phyloP scores from a whole-genome alignment of 2,329 filamentous ascomycete species.

The Penicillium capsulatum region DNA sequence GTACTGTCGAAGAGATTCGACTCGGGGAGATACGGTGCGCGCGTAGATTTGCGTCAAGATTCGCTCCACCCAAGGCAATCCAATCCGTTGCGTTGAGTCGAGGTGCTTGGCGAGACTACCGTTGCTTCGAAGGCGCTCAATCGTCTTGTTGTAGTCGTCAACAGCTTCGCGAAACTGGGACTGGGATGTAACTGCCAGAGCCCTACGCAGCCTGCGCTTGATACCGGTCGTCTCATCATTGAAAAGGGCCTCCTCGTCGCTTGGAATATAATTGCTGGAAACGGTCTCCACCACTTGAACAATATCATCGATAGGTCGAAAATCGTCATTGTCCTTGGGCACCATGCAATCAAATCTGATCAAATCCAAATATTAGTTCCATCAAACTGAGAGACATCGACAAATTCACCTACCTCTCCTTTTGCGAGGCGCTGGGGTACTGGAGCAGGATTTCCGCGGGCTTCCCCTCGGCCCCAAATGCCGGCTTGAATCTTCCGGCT shows the following conservation, averaged over 20 bases:
- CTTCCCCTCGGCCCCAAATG: slow-evolving; percentile 45
- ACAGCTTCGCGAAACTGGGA: slow-evolving; percentile 71
- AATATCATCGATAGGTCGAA: slow-evolving; percentile 63
- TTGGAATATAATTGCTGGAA: slow-evolving; percentile 71
- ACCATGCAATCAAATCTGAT: slow-evolving; percentile 68
- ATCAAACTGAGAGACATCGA: neutral
- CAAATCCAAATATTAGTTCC: neutral
- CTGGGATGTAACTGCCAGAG: slow-evolving; percentile 63
- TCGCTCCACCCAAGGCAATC: slow-evolving; percentile 68
- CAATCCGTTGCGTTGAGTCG: slow-evolving; percentile 63
- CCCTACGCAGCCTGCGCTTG: slow-evolving; percentile 70
- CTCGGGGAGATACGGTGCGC: slow-evolving; percentile 83
- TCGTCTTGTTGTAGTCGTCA: slow-evolving; percentile 68
- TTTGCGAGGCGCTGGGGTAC: slow-evolving; percentile 71
- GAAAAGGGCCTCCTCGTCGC: slow-evolving; percentile 63
- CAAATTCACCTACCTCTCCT: slow-evolving; percentile 57
- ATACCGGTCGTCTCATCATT: slow-evolving; percentile 69
- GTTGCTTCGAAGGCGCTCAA: slow-evolving; percentile 62
- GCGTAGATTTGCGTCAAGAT: slow-evolving; percentile 87
- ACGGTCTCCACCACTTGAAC: slow-evolving; percentile 65
- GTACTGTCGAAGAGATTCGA: slow-evolving; percentile 78
- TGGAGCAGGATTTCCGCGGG: slow-evolving; percentile 62
- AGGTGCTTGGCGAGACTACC: slow-evolving; percentile 71
- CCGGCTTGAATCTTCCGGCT: slow-evolving; percentile 49
- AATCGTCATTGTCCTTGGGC: slow-evolving; percentile 74